These are phyloP conservation scores for Phytophthora pseudosyringae DNA, from an alignment of 352 stramenopile genomes.

Conservation along the genomic window DNA sequence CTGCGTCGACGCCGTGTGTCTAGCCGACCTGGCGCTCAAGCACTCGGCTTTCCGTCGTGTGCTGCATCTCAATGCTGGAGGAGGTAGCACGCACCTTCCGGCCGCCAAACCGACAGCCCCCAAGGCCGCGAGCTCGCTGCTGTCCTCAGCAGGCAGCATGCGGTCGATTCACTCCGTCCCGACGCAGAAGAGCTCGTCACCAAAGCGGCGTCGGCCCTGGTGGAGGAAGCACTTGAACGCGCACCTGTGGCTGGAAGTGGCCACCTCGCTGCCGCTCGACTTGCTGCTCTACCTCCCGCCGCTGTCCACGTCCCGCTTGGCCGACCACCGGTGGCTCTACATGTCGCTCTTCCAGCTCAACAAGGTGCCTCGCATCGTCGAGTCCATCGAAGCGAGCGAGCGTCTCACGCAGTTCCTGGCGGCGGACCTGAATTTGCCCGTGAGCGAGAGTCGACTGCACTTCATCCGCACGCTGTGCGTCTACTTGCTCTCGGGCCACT, in stretches of 20 bases:
- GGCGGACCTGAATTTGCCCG: constrained; percentile 56
- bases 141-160: constrained; percentile 10
- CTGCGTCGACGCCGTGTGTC: constrained; percentile 54
- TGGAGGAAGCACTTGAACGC: constrained; percentile 10
- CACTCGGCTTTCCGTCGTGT: constrained; percentile 62
- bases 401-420: constrained; percentile 58
- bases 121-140: not conserved
- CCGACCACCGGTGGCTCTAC: constrained; percentile 58
- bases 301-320: constrained; percentile 23
- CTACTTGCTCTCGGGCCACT: constrained; percentile 69
- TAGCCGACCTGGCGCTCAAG: constrained; percentile 63
- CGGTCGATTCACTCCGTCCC: not conserved
- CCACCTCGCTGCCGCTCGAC: constrained; percentile 53
- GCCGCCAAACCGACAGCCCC: not conserved
- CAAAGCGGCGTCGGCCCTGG: constrained; percentile 5
- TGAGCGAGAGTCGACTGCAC: constrained; percentile 56
- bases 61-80: constrained; percentile 37
- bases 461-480: constrained; percentile 56
- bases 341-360: constrained; percentile 65
- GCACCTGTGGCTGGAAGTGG: constrained; percentile 36
- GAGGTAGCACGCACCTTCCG: constrained; percentile 21
- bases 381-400: constrained; percentile 58
- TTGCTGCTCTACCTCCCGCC: constrained; percentile 54
- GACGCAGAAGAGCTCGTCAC: not conserved
- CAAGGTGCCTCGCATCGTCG: constrained; percentile 59